Evolutionary conservation across 208 protist genomes (phyloP), one percentile per base, ranked within the genome.

Genomic region (Plasmodiophora brassicae): DNA sequence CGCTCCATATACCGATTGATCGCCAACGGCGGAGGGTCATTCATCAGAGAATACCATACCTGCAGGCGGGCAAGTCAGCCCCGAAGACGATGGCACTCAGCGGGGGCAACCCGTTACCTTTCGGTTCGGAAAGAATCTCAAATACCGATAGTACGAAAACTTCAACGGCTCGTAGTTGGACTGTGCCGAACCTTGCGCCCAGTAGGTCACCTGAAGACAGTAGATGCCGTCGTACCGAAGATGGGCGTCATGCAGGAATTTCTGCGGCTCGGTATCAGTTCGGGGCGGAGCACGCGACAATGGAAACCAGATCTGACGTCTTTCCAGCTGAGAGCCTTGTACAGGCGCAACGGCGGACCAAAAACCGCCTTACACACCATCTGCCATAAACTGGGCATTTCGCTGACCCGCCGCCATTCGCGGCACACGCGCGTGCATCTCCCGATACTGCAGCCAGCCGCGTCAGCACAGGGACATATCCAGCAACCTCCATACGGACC

Each of bases 181-280:
- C 14, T 44, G n/a, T 32, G 5, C 5, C n/a, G 65, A 36, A 5
- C 65, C 65, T 78, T 78, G 32, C 65, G 14, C 14, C 65, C 65
- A 78, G 65, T 78, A 78, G 65, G 32, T 78, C 20, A 78, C 65
- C 5, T 78, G 65, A 5, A 78, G 65, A 32, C n/a, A 78, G 41
- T 78, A 78, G 5, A 78, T 5, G 5, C 65, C 65, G 41, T 78
- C 65, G n/a, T 44, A 78, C 5, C 65, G 65, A 44, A 78, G 5
- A 78, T 78, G 65, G 20, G 65, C 32, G 10, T 38, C 65, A 78
- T 32, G 5, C 14, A 78, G 32, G n/a, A 78, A 78, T 32, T 38
- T 38, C 65, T 78, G n/a, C n/a, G n/a, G n/a, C n/a, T n/a, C n/a
- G n/a, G n/a, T n/a, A n/a, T n/a, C n/a, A n/a, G n/a, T n/a, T n/a